Evolutionary conservation across 2,329 filamentous ascomycete genomes (phyloP).

Genomic region (Diaporthe vexans): DNA sequence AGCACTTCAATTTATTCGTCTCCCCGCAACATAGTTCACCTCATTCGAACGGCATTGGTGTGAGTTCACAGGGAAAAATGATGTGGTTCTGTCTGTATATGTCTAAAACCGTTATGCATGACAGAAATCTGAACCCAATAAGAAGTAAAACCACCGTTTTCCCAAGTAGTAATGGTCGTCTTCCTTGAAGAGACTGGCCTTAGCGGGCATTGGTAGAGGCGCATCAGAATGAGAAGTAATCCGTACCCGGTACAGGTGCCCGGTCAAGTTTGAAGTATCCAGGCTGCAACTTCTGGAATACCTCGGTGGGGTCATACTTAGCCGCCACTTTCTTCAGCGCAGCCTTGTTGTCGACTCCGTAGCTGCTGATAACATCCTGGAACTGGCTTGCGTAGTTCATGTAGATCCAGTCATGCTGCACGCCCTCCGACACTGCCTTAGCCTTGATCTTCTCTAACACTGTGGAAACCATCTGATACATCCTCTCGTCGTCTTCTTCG

Average conservation of each 20-base stretch:
- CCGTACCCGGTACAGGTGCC: slow-evolving; percentile 38
- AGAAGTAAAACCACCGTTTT: no score
- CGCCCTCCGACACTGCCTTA: slow-evolving; percentile 39
- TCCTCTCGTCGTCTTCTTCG: slow-evolving; percentile 42
- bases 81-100: no score
- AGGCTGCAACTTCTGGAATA: slow-evolving; percentile 52
- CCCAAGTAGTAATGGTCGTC: no score
- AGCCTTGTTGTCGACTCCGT: slow-evolving; percentile 54
- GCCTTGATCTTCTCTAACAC: slow-evolving; percentile 43
- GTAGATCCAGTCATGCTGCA: slow-evolving; percentile 50
- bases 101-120: no score
- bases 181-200: not conserved
- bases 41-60: no score
- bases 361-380: slow-evolving; percentile 56
- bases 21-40: no score
- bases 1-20: no score
- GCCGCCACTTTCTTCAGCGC: slow-evolving; percentile 47
- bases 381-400: slow-evolving; percentile 59
- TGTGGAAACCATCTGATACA: slow-evolving; percentile 43
- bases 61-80: no score
- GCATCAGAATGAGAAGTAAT: slow-evolving; percentile 35
- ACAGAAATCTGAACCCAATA: no score
- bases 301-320: slow-evolving; percentile 52
- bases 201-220: no score
- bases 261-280: slow-evolving; percentile 49